These are phyloP conservation scores for Flaveria trinervia DNA, from an alignment of 129 eudicot species.

Conservation along the genomic window DNA sequence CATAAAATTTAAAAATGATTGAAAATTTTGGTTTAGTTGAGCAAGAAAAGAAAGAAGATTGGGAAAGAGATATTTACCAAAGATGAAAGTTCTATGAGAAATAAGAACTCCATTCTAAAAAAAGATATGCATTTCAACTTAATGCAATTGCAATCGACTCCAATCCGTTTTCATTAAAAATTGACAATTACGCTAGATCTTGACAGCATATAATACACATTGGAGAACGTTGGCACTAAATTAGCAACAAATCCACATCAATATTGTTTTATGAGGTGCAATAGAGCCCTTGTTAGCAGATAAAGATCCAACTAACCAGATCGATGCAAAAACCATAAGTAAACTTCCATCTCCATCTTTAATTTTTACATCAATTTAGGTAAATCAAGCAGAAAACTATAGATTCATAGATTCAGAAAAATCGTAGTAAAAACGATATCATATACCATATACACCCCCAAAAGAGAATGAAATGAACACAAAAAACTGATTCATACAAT, in stretches of 20 bases:
- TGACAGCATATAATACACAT: conserved; percentile 6
- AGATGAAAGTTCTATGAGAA: conserved; percentile 4
- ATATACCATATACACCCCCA: conserved; percentile 19
- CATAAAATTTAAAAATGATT: neutral
- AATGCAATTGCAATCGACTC: conserved; percentile 5
- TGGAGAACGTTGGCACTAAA: conserved; percentile 21
- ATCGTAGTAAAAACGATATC: conserved; percentile 16
- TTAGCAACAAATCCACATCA: conserved; percentile 29
- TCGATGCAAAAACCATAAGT: conserved; percentile 25
- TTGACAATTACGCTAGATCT: conserved; percentile 13
- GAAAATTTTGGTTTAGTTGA: conserved; percentile 7
- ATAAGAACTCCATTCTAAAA: neutral
- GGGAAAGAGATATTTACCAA: conserved; percentile 11
- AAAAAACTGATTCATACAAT: neutral
- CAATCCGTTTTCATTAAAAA: neutral
- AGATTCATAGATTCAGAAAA: neutral
- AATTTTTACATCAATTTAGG: conserved; percentile 1
- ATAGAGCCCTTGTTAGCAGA: conserved; percentile 3
- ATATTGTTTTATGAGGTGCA: neutral
- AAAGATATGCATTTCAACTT: neutral
- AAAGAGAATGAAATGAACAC: conserved; percentile 6
- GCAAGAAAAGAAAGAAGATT: conserved; percentile 14
- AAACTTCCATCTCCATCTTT: conserved; percentile 22
- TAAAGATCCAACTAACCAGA: conserved; percentile 6
- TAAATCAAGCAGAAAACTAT: conserved; percentile 19